phyloP scores from a whole-genome alignment of 805 yeast species.

The Teunomyces tritomae region DNA sequence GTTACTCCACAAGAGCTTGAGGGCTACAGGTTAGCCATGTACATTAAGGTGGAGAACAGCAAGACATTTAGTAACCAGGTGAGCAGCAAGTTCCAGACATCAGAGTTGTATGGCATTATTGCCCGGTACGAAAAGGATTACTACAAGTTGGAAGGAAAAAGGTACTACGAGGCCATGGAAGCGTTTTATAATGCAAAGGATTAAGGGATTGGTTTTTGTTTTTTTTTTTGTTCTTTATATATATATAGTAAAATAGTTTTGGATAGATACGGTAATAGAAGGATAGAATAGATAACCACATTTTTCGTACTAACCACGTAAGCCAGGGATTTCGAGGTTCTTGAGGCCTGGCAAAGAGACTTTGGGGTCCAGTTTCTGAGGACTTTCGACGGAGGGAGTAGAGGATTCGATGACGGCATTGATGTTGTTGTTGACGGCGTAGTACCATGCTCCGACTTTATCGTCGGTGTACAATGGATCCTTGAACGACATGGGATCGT shows the following conservation, averaged over 20 bases:
- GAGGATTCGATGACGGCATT: constrained; percentile 30
- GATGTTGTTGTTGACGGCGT: constrained; percentile 43
- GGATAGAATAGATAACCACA: background rate
- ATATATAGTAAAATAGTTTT: no score
- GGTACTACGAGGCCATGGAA: constrained; percentile 24
- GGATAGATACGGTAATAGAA: background rate
- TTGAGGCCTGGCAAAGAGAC: constrained; percentile 26
- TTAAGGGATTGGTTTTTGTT: background rate
- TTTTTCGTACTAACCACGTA: background rate
- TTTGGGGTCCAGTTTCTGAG: constrained; percentile 2
- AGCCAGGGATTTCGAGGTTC: constrained; percentile 8
- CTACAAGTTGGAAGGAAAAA: constrained; percentile 19
- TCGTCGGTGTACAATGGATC: constrained; percentile 78
- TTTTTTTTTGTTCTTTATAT: no score
- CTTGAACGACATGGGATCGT: constrained; percentile 76
- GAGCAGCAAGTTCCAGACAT: constrained; percentile 19
- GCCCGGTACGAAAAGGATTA: constrained; percentile 16
- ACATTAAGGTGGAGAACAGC: constrained; percentile 16
- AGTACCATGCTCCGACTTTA: constrained; percentile 57
- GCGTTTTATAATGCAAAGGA: constrained; percentile 16
- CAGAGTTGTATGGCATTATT: constrained; percentile 6
- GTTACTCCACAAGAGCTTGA: constrained; percentile 23
- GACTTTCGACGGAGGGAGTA: background rate
- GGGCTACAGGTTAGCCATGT: constrained; percentile 18
- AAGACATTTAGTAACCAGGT: background rate